Conservation (phyloP, 2,329 filamentous ascomycete genomes). For the Diaporthe batatas region DNA sequence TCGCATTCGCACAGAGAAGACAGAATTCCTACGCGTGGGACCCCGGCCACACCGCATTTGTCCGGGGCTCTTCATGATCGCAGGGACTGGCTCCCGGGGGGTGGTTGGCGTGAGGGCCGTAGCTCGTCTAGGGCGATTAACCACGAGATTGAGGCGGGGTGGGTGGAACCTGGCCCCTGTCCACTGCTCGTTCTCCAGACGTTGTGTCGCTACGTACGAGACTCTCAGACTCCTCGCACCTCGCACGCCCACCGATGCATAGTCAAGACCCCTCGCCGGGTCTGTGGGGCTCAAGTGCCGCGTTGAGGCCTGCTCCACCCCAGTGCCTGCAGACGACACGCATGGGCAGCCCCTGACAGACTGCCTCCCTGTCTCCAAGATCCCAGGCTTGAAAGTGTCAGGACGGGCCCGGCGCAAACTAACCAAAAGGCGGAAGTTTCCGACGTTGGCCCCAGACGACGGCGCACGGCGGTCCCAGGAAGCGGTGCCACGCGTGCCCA, state of each 20-base stretch:
- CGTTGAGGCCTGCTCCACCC: slow-evolving; percentile 22
- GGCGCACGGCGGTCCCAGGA: background rate
- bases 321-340: slow-evolving; percentile 10
- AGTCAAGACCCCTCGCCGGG: background rate
- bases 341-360: slow-evolving; percentile 24
- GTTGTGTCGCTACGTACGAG: background rate
- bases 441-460: slow-evolving; percentile 15
- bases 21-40: slow-evolving; percentile 1
- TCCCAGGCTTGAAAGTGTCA: slow-evolving; percentile 7
- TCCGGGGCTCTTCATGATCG: background rate
- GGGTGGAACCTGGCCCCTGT: slow-evolving; percentile 16
- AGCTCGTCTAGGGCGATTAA: slow-evolving; percentile 25
- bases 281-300: slow-evolving; percentile 29
- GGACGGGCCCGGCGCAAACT: slow-evolving; percentile 20
- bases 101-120: slow-evolving; percentile 11
- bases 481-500: background rate
- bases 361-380: slow-evolving; percentile 6
- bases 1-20: slow-evolving; percentile 23
- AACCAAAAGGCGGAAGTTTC: slow-evolving; percentile 29
- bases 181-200: slow-evolving; percentile 9
- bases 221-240: background rate
- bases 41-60: slow-evolving; percentile 3
- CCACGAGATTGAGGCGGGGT: slow-evolving; percentile 33
- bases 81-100: slow-evolving; percentile 5
- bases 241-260: background rate